Evolutionary conservation across 768 basidiomycete species (phyloP), one percentile per base, ranked within the genome.

Genomic region (Bullera alba): DNA sequence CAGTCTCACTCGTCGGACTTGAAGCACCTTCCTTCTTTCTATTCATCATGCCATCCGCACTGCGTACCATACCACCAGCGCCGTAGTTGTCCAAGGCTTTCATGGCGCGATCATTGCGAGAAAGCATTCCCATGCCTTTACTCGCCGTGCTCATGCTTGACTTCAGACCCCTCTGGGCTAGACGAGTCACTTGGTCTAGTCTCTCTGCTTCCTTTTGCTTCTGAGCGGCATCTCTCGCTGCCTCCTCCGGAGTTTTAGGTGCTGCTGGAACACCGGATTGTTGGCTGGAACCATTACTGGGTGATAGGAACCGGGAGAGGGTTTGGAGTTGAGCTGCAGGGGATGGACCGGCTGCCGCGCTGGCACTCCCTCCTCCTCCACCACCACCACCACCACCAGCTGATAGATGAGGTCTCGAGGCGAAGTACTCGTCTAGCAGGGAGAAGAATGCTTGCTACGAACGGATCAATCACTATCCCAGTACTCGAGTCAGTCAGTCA

Each of bases 401-500:
- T 12, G 10, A 8, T 28, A 61, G 53, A 25, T 68, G 61, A 6
- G 66, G 63, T 16, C 66, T 53, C 19, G 63, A 65, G 22, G 47
- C 63, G 32, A 68, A 68, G 51, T 68, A 68, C 42, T 68, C 66
- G 32, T 68, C 66, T 0, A 68, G 50, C 16, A 68, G 66, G 44
- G 57, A 55, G 48, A 67, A 67, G 58, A 67, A 67, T 1, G 62
- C 65, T 61, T 65, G 48, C 63, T 65, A 38, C n/a, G n/a, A n/a
- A n/a, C n/a, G n/a, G n/a, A n/a, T n/a, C n/a, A n/a, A n/a, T n/a
- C n/a, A n/a, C n/a, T n/a, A n/a, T n/a, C n/a, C n/a, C n/a, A n/a
- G n/a, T n/a, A n/a, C n/a, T n/a, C n/a, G n/a, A n/a, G n/a, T n/a
- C n/a, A n/a, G n/a, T n/a, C n/a, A n/a, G n/a, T n/a, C n/a, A n/a